phyloP scores from a whole-genome alignment of 768 basidiomycete species.

The Kwoniella dendrophila region DNA sequence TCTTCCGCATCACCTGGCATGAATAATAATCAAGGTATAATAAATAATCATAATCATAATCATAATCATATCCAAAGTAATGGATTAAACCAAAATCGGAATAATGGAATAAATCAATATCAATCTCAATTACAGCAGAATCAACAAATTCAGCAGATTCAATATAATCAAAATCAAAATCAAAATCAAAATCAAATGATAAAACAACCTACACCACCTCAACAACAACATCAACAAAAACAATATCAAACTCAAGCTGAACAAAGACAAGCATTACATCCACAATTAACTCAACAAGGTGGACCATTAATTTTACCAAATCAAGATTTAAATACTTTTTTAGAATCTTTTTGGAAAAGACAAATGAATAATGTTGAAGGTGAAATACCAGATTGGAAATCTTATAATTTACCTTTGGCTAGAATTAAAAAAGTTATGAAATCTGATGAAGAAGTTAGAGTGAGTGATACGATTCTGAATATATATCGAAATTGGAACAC shows the following conservation, averaged over 20 bases:
- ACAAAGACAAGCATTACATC: conserved; percentile 6
- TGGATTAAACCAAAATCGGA: no score
- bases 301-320: conserved; percentile 76
- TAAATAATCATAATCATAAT: no score
- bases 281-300: neutral
- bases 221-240: conserved; percentile 2
- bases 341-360: conserved; percentile 85
- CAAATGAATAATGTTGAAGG: conserved; percentile 84
- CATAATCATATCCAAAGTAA: no score
- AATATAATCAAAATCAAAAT: neutral
- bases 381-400: conserved; percentile 71
- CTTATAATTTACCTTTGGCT: conserved; percentile 76
- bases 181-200: neutral
- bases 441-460: conserved; percentile 79
- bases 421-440: conserved; percentile 99
- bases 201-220: neutral
- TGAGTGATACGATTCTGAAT: conserved; percentile 56
- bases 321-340: conserved; percentile 81
- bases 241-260: conserved; percentile 5
- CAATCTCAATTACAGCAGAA: neutral
- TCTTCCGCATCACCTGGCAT: conserved; percentile 1
- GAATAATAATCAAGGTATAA: no score
- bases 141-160: conserved; percentile 1
- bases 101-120: no score
- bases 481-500: neutral